Conservation (phyloP, 1,284 basidiomycete species). For the Caloboletus inedulis region DNA sequence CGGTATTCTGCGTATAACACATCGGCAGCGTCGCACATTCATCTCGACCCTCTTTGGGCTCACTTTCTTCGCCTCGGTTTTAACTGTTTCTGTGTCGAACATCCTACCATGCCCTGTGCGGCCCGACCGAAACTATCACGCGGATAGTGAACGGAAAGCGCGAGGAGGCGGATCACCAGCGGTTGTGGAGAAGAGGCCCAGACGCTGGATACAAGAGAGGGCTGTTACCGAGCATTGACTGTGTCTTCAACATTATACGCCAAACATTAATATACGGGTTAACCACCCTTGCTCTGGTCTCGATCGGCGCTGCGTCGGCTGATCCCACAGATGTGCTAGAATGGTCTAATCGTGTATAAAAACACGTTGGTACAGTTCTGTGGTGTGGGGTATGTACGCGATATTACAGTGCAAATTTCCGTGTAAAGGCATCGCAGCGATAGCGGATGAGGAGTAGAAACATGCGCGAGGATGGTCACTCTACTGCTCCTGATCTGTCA, state of each 20-base stretch:
- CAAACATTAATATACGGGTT: conserved; percentile 8
- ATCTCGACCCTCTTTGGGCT: conserved; percentile 74
- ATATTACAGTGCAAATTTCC: conserved; percentile 34
- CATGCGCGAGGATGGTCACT: conserved; percentile 17
- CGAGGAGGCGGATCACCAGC: conserved; percentile 35
- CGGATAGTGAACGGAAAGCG: conserved; percentile 37
- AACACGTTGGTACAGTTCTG: conserved; percentile 24
- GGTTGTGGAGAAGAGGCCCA: conserved; percentile 61
- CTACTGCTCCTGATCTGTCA: conserved; percentile 14
- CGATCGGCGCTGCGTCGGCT: neutral
- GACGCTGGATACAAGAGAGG: conserved; percentile 79
- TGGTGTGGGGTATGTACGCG: conserved; percentile 25
- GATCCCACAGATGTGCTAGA: neutral
- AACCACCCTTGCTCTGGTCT: conserved; percentile 1
- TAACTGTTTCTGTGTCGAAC: conserved; percentile 78
- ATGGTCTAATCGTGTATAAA: conserved; percentile 15
- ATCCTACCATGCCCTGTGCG: conserved; percentile 74
- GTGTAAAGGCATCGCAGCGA: conserved; percentile 21
- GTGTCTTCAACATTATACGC: conserved; percentile 1
- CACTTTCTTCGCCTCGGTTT: conserved; percentile 70
- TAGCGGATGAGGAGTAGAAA: conserved; percentile 8
- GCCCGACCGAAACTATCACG: conserved; percentile 50
- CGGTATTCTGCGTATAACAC: conserved; percentile 58
- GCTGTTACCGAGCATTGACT: conserved; percentile 22
- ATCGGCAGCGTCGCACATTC: conserved; percentile 62